Conservation (phyloP, 345 rosid genomes). For the rapeseed (Brassica napus) region DNA sequence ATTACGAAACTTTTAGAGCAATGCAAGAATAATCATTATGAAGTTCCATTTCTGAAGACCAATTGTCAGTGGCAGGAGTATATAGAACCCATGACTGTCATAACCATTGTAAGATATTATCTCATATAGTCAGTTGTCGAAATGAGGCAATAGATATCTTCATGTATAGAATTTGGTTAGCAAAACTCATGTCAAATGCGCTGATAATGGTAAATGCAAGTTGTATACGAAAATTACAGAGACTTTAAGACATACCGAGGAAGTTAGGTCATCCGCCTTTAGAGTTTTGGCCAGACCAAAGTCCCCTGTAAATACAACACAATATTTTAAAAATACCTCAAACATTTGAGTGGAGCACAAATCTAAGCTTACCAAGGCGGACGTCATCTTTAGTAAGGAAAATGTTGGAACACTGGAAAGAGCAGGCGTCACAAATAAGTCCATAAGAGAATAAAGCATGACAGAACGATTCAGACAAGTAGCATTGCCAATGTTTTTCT, state of each 20-base stretch:
- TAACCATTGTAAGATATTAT: neutral
- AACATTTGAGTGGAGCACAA: neutral
- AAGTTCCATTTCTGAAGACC: neutral
- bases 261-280: slow-evolving; percentile 94
- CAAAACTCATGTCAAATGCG: neutral
- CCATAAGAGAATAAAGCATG: slow-evolving; percentile 24
- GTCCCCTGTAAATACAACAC: slow-evolving; percentile 62
- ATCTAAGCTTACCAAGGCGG: slow-evolving; percentile 71
- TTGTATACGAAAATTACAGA: neutral
- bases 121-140: neutral
- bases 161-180: neutral
- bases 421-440: slow-evolving; percentile 38
- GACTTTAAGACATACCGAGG: slow-evolving; percentile 64
- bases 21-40: slow-evolving; percentile 10
- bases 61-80: neutral
- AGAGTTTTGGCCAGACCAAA: slow-evolving; percentile 97
- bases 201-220: neutral
- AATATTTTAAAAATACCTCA: neutral
- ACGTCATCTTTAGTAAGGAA: slow-evolving; percentile 96
- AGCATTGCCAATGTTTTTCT: slow-evolving; percentile 21
- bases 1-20: slow-evolving; percentile 3
- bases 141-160: neutral
- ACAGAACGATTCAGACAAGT: slow-evolving; percentile 15
- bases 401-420: slow-evolving; percentile 88
- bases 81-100: neutral